These are phyloP conservation scores for Moniliella sp. DNA, from an alignment of 1,284 basidiomycete genomes.

Conservation along the genomic window DNA sequence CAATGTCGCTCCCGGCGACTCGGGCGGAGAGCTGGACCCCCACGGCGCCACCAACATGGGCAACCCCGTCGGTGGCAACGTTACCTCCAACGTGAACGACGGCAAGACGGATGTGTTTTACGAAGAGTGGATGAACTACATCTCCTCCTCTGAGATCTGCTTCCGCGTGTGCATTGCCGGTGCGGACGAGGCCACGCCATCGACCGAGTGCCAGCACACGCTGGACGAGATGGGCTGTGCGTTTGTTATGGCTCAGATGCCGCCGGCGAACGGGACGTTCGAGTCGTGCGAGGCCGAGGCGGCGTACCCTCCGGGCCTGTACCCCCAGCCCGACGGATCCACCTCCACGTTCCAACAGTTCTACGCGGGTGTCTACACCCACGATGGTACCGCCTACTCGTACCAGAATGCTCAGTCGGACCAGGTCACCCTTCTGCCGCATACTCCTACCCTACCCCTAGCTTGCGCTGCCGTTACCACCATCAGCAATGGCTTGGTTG, in stretches of 20 bases:
- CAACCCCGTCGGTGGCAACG: slow-evolving; percentile 41
- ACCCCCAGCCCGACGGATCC: slow-evolving; percentile 13
- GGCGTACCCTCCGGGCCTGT: slow-evolving; percentile 31
- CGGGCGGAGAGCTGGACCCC: slow-evolving; percentile 32
- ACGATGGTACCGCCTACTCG: slow-evolving; percentile 9
- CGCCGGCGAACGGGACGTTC: slow-evolving; percentile 20
- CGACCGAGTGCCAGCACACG: slow-evolving; percentile 25
- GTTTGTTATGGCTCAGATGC: slow-evolving; percentile 34
- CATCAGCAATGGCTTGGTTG: slow-evolving; percentile 26
- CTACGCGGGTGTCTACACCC: slow-evolving; percentile 10
- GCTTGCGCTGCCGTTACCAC: slow-evolving; percentile 14
- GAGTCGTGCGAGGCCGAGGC: slow-evolving; percentile 31
- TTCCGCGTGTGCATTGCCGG: slow-evolving; percentile 32
- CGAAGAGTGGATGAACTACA: slow-evolving; percentile 19
- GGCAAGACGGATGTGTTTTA: slow-evolving; percentile 38
- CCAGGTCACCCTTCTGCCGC: slow-evolving; percentile 20
- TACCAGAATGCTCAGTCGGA: slow-evolving; percentile 24
- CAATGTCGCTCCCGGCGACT: slow-evolving; percentile 14
- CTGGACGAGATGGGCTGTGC: slow-evolving; percentile 31
- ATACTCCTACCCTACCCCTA: slow-evolving; percentile 23
- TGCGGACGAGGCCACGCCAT: slow-evolving; percentile 13
- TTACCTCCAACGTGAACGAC: slow-evolving; percentile 39
- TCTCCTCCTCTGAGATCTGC: slow-evolving; percentile 18
- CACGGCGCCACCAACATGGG: slow-evolving; percentile 34
- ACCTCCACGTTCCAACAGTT: slow-evolving; percentile 28